Percentiles rank a stretch among this genome's conserved stretches.
phyloP scores from a whole-genome alignment of 2,329 filamentous ascomycete genomes.

The Cadophora gregata region DNA sequence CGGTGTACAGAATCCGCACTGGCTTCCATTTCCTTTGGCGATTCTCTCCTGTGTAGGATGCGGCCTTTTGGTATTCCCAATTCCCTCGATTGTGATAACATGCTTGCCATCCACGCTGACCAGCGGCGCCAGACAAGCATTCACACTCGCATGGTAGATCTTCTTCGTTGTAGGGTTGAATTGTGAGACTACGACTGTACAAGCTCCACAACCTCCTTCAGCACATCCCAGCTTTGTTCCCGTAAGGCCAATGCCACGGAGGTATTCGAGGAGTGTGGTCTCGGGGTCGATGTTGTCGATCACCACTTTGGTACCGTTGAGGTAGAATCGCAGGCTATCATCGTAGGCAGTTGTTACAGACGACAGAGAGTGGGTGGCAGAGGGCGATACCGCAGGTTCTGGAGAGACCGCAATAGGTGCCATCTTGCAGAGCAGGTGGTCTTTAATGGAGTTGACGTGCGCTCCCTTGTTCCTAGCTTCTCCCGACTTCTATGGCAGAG shows the following conservation, averaged over 20 bases:
- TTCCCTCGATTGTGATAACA: constrained; percentile 96
- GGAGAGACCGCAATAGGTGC: constrained; percentile 62
- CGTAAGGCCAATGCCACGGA: constrained; percentile 89
- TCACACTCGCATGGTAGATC: constrained; percentile 96
- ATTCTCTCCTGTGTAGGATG: constrained; percentile 92
- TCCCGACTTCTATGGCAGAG: background rate
- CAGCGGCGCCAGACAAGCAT: constrained; percentile 91
- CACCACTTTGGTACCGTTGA: constrained; percentile 90
- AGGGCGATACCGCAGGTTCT: constrained; percentile 48
- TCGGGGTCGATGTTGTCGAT: constrained; percentile 91
- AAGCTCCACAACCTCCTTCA: constrained; percentile 95
- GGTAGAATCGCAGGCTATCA: constrained; percentile 88
- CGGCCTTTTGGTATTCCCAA: constrained; percentile 84
- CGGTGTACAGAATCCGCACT: constrained; percentile 93
- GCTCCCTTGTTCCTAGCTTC: background rate
- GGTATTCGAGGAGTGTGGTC: constrained; percentile 88
- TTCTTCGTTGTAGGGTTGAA: constrained; percentile 83
- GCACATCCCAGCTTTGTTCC: constrained; percentile 97
- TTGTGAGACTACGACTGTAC: constrained; percentile 93
- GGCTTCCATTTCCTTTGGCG: constrained; percentile 88
- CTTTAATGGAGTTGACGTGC: background rate
- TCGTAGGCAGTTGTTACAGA: constrained; percentile 79
- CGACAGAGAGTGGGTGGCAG: constrained; percentile 51
- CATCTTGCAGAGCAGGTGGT: constrained; percentile 49
- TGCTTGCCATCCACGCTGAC: constrained; percentile 96